These are phyloP conservation scores for Rutidosis leptorrhynchoides DNA, from an alignment of 129 eudicot species.

Conservation along the genomic window DNA sequence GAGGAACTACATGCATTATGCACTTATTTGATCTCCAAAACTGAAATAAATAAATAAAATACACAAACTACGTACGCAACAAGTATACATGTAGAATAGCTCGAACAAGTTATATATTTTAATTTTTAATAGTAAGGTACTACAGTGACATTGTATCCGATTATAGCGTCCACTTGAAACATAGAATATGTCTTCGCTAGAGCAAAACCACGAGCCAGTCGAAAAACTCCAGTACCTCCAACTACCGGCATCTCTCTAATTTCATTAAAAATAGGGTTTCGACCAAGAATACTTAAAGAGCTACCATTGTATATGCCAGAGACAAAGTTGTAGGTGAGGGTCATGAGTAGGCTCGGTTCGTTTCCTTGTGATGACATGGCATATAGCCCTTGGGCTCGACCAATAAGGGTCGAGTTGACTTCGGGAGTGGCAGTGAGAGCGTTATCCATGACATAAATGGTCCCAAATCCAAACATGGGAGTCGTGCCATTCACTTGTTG, in stretches of 20 bases:
- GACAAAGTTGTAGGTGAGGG: constrained; percentile 30
- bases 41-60: too few relatives aligned
- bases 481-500: constrained; percentile 16
- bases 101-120: not conserved
- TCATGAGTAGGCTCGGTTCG: constrained; percentile 33
- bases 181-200: constrained; percentile 28
- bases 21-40: too few relatives aligned
- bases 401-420: constrained; percentile 37
- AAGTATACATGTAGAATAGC: too few relatives aligned
- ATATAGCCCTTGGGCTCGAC: constrained; percentile 52
- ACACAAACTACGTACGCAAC: too few relatives aligned
- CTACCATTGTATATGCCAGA: constrained; percentile 42
- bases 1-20: too few relatives aligned
- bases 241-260: constrained; percentile 51
- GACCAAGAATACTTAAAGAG: constrained; percentile 32
- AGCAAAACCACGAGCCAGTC: constrained; percentile 45
- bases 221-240: constrained; percentile 44
- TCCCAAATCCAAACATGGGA: constrained; percentile 30
- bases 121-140: constrained; percentile 25
- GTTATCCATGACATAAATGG: constrained; percentile 35
- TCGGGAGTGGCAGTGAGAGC: constrained; percentile 40
- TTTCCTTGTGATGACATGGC: constrained; percentile 28
- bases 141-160: constrained; percentile 41
- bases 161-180: constrained; percentile 28
- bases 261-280: constrained; percentile 29